Base-by-base conservation (phyloP, 1,284 basidiomycete species). In the Ustilago bromivora region DNA sequence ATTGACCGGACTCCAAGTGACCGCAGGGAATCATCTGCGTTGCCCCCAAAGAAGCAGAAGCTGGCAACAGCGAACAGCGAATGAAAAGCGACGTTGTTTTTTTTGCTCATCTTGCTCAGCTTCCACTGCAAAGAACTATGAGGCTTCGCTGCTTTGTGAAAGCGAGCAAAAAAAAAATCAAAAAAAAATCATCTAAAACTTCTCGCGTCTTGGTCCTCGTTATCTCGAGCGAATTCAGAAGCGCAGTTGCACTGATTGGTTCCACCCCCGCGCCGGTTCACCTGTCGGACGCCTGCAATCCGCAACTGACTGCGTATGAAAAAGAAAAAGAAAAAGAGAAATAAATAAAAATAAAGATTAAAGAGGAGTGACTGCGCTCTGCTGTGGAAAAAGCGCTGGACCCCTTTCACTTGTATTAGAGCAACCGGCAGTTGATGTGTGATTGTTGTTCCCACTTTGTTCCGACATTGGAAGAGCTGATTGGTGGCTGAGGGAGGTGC, bases 181-280 rank as follows among this genome's bases (percentile, higher is more conserved):
- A 46, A 9, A 23, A 19, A 7, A n/a, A 19, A 46, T 8, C n/a
- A 23, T 19, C 17, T 8, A 46, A 46, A 46, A 46, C 17, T 19
- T 46, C 43, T 46, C 43, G 43, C 43, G 19, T 19, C 43, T 19
- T 17, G 17, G 32, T 31, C 43, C 13, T 28, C 52, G 59, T 56
- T 62, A 62, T 56, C 61, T 62, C 41, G 53, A 62, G 61, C 61
- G 52, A 62, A 62, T 62, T 62, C 61, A 19, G 34, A 31, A 53
- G 7, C 46, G 13, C n/a, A 23, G 38, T 51, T 32, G 13, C 49
- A 51, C 6, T 51, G 49, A 51, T 51, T 51, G 49, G 49, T 31
- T 28, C 15, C 49, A 19, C 31, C 49, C 46, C 28, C 49, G 49
- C 15, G 49, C 49, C 31, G 7, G 46, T 23, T 31, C 19, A 28